Evolutionary conservation across 139 green algal genomes (phyloP), one percentile per base, ranked within the genome.

Genomic region (Axilococcus clingmanii): DNA sequence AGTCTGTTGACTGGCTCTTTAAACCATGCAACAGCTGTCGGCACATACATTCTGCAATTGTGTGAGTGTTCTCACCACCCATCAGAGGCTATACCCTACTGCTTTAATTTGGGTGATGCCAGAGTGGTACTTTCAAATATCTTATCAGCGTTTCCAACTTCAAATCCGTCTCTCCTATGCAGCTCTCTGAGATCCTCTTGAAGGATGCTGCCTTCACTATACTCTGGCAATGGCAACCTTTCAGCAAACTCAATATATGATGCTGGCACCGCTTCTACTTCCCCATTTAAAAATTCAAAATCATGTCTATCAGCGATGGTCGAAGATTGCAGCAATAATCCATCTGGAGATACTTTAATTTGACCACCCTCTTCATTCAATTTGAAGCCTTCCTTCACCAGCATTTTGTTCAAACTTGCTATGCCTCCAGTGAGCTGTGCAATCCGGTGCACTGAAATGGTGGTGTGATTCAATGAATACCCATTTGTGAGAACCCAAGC

Each of bases 201-300:
- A n/a, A n/a, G n/a, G n/a, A n/a, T n/a, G 4, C 47, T 34, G 2
- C 43, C 14, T 53, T 61, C 40, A 16, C 30, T 28, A 41, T 75
- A 79, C 40, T 81, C 24, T 3, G 78, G 75, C 63, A 91, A 63
- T 28, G 75, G 55, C 28, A 50, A 57, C 11, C 82, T 70, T 61
- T 91, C 63, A 1, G 83, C 82, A 67, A 91, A 91, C 59, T 91
- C 82, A 14, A 91, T 75, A 77, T 91, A 91, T 3, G 59, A 48
- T 1, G 57, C 65, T 3, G 80, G 57, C 12, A 85, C 52, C 31
- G 55, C 30, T 16, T 22, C 25, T 17, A 58, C 24, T 29, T 68
- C 50, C 0, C 74, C 78, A 32, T 58, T 48, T 0, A 55, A 50
- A 58, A 92, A 92, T 23, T 27, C 38, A 49, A 70, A 80, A 0